Evolutionary conservation across 176 grass and related monocot genomes (phyloP).

Genomic region (Hyparrhenia diplandra): DNA sequence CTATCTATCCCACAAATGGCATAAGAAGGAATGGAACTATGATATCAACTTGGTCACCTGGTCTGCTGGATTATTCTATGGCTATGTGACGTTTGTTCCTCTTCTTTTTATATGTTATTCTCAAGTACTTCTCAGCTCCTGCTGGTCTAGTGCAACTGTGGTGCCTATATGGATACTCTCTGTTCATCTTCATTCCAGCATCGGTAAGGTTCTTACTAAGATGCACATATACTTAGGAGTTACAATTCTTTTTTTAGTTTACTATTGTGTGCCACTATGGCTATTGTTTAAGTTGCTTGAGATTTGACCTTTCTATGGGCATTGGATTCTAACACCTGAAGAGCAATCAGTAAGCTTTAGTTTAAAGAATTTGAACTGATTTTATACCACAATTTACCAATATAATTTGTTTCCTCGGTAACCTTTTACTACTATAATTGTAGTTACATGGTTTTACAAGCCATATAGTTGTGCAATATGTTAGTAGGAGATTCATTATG

Average conservation of each 20-base stretch:
- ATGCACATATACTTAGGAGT: not conserved
- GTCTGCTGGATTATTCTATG: conserved; percentile 98
- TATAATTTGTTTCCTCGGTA: not conserved
- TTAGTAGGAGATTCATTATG: not conserved
- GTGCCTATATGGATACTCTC: conserved; percentile 95
- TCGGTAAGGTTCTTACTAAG: conserved; percentile 51
- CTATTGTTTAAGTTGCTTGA: not conserved
- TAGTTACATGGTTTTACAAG: not conserved
- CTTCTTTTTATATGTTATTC: conserved; percentile 80
- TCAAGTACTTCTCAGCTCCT: conserved; percentile 98
- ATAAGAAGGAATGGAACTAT: conserved; percentile 94
- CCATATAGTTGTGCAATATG: not conserved
- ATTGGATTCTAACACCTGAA: not conserved
- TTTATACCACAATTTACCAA: not conserved
- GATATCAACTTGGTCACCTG: conserved; percentile 97
- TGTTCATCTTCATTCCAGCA: conserved; percentile 97
- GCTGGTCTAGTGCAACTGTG: conserved; percentile 89
- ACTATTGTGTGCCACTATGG: not conserved
- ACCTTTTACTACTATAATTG: not conserved
- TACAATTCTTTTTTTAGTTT: not conserved
- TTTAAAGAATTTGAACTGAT: not conserved
- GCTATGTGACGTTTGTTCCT: conserved; percentile 89
- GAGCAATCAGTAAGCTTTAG: not conserved
- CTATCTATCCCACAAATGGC: conserved; percentile 91
- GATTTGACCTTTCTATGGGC: not conserved